A percentile compares a stretch with the other conserved stretches of the same genome.
These are phyloP conservation scores for Aspergillus floridensis DNA, from an alignment of 2,329 filamentous ascomycete species.

Conservation along the genomic window DNA sequence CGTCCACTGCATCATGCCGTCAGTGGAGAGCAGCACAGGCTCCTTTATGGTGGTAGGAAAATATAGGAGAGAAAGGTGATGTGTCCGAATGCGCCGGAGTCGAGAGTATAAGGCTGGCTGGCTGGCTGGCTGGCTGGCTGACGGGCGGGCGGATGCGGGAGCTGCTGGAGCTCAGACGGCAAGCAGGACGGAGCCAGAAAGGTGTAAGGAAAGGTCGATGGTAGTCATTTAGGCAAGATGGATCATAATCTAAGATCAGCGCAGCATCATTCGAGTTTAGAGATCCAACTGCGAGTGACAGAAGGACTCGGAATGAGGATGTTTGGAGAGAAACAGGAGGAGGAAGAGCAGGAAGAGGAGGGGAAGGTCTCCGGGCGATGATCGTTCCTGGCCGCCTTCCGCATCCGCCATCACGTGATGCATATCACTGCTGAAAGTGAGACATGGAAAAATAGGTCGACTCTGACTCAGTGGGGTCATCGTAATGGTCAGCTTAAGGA, in stretches of 20 bases:
- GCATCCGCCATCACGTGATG: conserved; percentile 16
- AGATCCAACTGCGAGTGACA: conserved; percentile 17
- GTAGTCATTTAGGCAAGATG: conserved; percentile 16
- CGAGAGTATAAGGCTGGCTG: conserved; percentile 8
- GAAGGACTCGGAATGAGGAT: conserved; percentile 6
- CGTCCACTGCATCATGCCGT: conserved; percentile 62
- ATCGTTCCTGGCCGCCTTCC: conserved; percentile 17
- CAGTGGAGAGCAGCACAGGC: neutral
- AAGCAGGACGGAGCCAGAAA: conserved; percentile 20
- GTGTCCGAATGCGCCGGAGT: neutral
- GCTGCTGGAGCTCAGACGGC: conserved; percentile 20
- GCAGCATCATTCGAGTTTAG: conserved; percentile 21
- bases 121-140: conserved; percentile 9
- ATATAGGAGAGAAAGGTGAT: conserved; percentile 1
- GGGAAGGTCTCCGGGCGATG: conserved; percentile 4
- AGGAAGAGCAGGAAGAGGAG: conserved; percentile 10
- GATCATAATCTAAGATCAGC: conserved; percentile 30
- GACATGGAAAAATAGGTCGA: neutral
- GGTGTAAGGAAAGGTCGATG: conserved; percentile 24
- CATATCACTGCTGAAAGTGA: neutral
- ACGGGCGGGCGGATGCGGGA: conserved; percentile 20
- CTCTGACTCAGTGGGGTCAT: no score
- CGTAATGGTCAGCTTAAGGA: no score
- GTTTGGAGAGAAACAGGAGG: neutral
- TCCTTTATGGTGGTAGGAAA: neutral